Evolutionary conservation across 169 alveolate genomes (phyloP).

Genomic region (Theileria luwenshuni): DNA sequence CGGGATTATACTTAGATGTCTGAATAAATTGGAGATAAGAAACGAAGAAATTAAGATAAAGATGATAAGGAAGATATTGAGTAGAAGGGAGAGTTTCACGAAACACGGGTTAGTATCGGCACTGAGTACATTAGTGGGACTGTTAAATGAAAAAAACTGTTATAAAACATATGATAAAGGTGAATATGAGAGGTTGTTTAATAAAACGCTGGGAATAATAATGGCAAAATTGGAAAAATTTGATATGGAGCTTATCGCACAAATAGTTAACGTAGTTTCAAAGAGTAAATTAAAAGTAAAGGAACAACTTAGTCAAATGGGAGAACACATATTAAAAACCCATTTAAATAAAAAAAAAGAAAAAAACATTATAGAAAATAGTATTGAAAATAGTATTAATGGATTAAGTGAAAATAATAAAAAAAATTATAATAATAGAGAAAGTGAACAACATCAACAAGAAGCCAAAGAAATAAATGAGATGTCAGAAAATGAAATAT

Average conservation of each 20-base stretch:
- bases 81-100: slow-evolving; percentile 46
- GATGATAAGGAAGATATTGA: slow-evolving; percentile 29
- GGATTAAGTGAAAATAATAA: too few species aligned
- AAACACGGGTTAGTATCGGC: slow-evolving; percentile 44
- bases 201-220: neutral
- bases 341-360: neutral
- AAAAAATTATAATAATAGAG: neutral
- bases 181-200: neutral
- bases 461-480: neutral
- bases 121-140: neutral
- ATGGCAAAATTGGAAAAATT: slow-evolving; percentile 38
- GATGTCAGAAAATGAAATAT: slow-evolving; percentile 49
- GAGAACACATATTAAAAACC: slow-evolving; percentile 5
- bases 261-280: slow-evolving; percentile 38
- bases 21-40: slow-evolving; percentile 22
- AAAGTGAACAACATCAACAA: neutral
- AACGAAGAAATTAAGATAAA: slow-evolving; percentile 21
- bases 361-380: too few species aligned
- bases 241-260: slow-evolving; percentile 22
- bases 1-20: slow-evolving; percentile 52
- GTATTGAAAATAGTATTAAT: neutral
- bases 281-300: slow-evolving; percentile 9
- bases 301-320: neutral
- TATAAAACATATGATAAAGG: neutral
- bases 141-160: neutral